Conservation (phyloP, 345 rosid species). For the Heritiera littoralis region DNA sequence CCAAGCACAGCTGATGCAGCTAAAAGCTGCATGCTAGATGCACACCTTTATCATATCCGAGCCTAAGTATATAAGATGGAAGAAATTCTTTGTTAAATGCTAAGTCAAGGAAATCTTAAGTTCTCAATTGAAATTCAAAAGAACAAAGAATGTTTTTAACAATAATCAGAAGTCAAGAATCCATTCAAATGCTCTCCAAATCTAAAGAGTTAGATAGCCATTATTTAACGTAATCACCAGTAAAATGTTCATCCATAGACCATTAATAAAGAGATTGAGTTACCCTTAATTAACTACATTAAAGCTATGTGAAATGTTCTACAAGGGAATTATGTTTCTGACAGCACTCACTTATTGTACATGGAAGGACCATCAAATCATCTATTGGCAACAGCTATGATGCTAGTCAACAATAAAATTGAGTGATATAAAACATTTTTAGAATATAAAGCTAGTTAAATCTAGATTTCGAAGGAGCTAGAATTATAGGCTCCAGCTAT, state of each 20-base stretch:
- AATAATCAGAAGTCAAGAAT: slow-evolving; percentile 2
- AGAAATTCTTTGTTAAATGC: not conserved
- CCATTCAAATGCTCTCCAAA: not conserved
- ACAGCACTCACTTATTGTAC: not conserved
- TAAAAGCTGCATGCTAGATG: not conserved
- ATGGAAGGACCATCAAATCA: slow-evolving; percentile 3
- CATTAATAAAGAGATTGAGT: not conserved
- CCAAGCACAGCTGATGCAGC: not conserved
- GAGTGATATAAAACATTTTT: not conserved
- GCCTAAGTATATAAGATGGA: not conserved
- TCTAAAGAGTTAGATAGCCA: not conserved
- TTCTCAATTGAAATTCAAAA: not conserved
- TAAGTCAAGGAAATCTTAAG: not conserved
- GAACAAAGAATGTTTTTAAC: not conserved
- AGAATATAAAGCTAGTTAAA: not conserved
- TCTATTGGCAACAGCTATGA: not conserved
- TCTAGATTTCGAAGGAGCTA: not conserved
- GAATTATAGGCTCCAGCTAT: not conserved
- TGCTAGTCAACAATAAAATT: not conserved
- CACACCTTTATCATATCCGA: not conserved
- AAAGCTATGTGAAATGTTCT: not conserved
- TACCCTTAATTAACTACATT: not conserved
- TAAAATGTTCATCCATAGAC: not conserved
- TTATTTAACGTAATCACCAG: not conserved
- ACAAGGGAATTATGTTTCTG: too few relatives aligned